Evolutionary conservation across 495 filamentous ascomycete species (phyloP), one percentile per base, ranked within the genome.

Genomic region (Neurospora sp.): DNA sequence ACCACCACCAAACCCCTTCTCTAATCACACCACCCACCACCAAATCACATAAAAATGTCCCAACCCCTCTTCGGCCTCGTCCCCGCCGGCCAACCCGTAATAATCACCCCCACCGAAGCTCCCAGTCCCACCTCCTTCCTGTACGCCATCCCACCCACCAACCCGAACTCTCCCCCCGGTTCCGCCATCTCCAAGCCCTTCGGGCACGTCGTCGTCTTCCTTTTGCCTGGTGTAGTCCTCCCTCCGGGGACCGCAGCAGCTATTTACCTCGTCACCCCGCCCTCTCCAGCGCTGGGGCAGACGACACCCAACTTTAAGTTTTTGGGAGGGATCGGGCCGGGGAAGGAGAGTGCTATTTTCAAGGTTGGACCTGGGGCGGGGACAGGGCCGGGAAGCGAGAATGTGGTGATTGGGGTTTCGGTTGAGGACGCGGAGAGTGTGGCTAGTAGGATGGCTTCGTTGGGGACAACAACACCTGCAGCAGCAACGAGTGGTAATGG

Each of bases 261-360:
- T 22, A 94, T 99, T 72, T 98, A 97, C 83, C 85, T 96, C 45
- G 88, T 93, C 72, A 81, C 77, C 45, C 77, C 81, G 77, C 78
- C 79, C 2, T 71, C 80, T 0, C 10, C 53, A 16, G 27, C 59
- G 0, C 69, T 76, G 0, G 74, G 72, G 37, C 73, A 78, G 42
- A 69, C 45, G 2, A 71, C 74, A 4, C 82, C 86, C 6, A 85
- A 89, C 8, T 96, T 96, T 85, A 88, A 85, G 44, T 90, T 98
- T 78, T 87, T 98, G 5, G 96, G 96, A 71, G 96, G 91, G 39
- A 89, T 99, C 42, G 94, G 92, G 0, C 89, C 91, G 39, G 93
- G 94, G 53, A 97, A 97, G 78, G 93, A 94, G 73, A 94, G 90
- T 69, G 92, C 94, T 12, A 91, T 99, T 45, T 97, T 98, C 83